Base-by-base conservation (phyloP, 192 early-diverging fungal species). In the Backusella luteola region DNA sequence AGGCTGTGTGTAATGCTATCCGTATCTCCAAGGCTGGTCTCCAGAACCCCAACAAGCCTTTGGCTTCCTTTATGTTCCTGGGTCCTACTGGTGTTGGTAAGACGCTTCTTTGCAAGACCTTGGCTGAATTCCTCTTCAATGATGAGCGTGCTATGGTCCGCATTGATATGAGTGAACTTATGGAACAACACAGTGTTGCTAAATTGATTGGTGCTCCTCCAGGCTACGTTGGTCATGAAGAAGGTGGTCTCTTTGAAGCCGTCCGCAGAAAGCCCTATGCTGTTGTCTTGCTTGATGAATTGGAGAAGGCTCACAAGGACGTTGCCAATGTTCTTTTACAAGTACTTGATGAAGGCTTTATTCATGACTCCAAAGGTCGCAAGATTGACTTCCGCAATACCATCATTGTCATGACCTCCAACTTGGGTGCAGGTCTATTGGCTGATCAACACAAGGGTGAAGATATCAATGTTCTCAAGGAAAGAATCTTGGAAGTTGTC, bases 321-420 rank as follows among this genome's bases (percentile, higher is more conserved):
- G 96, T 99, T 3, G 87, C 95, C 69, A 98, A 99, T 80, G 79
- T 99, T 67, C 88, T 99, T 29, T 89, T 99, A 23, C 98, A 99
- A 81, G 89, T 99, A 0, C 87, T 99, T 9, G 94, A 94, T 72
- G 92, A 95, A 80, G 93, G 93, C 34, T 87, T 87, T 35, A 70
- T 95, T 74, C 93, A 91, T n/a, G 92, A 94, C 78, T 90, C 90
- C 2, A 89, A 93, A 73, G 93, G 93, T 15, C 86, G 92, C 41
- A 92, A 89, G 68, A 79, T 94, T 29, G 91, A 94, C 80, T 95
- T 95, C 75, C 83, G 91, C 34, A 93, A 95, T 69, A 93, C 93
- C 0, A 92, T 95, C 69, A 91, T 95, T 53, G 90, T 95, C 76
- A 93, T 93, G 86, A 95, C 93, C 0, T 91, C 89, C 69, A 94